Evolutionary conservation across 148 eudicot genomes (phyloP).

Genomic region (Rhododendron vialii): DNA sequence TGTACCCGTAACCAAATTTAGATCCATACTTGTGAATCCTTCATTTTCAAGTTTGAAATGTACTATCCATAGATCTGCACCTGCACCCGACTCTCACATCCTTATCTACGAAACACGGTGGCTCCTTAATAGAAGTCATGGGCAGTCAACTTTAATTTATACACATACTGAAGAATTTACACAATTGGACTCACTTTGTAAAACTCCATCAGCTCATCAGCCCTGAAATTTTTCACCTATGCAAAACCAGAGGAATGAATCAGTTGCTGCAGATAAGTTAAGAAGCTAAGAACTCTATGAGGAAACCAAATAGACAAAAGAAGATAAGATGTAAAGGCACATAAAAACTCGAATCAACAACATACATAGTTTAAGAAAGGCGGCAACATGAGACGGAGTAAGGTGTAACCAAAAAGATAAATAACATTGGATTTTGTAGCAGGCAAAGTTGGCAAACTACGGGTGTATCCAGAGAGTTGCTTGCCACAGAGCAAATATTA

Average conservation of each 20-base stretch:
- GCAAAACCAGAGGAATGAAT: not conserved
- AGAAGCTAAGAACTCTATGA: not conserved
- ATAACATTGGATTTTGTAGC: not conserved
- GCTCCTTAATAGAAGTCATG: not conserved
- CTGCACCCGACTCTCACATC: not conserved
- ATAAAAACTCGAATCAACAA: not conserved
- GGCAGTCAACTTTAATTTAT: not conserved
- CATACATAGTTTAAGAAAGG: not conserved
- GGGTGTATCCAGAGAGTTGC: not conserved
- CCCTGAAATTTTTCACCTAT: slow-evolving; percentile 72
- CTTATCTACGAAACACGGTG: not conserved
- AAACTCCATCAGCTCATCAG: slow-evolving; percentile 90
- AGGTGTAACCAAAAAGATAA: not conserved
- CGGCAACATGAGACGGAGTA: not conserved
- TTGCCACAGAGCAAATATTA: not conserved
- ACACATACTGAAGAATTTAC: not conserved
- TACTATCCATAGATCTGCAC: not conserved
- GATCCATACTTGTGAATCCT: not conserved
- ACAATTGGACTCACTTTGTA: slow-evolving; percentile 54
- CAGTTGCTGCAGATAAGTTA: slow-evolving; percentile 3
- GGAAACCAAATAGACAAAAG: not conserved
- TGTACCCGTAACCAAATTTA: not conserved
- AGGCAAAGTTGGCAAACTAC: not conserved
- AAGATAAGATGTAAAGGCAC: not conserved
- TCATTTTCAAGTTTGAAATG: not conserved